Percentiles rank a stretch among this genome's conserved stretches.
phyloP scores from a whole-genome alignment of 1,139 yeast species.

The Groenewaldozyma sp. region DNA sequence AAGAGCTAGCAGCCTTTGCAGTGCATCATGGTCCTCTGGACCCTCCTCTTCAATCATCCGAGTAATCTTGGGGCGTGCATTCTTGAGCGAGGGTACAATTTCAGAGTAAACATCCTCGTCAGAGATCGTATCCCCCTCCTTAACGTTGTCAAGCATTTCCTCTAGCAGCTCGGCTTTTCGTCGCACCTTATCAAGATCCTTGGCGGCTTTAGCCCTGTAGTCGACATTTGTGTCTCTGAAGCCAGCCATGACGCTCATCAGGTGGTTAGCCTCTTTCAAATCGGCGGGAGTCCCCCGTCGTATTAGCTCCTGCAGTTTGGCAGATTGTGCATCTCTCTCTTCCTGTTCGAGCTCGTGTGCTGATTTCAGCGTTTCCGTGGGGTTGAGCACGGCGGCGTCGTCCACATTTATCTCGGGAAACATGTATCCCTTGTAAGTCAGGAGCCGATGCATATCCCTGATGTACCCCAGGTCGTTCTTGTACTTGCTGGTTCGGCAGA shows the following conservation, averaged over 20 bases:
- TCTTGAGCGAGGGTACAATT: constrained; percentile 67
- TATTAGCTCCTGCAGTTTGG: constrained; percentile 89
- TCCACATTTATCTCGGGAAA: constrained; percentile 89
- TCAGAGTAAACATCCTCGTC: constrained; percentile 56
- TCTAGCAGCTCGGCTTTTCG: constrained; percentile 85
- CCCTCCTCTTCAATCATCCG: constrained; percentile 69
- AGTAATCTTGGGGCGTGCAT: constrained; percentile 80
- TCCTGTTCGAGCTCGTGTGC: constrained; percentile 87
- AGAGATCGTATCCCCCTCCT: constrained; percentile 41
- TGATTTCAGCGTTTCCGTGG: constrained; percentile 81
- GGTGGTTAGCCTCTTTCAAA: constrained; percentile 87
- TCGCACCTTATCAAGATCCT: constrained; percentile 75
- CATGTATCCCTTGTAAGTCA: constrained; percentile 77
- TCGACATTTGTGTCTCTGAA: constrained; percentile 66
- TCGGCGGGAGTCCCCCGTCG: constrained; percentile 96
- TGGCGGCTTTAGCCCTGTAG: constrained; percentile 70
- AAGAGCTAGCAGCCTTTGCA: constrained; percentile 53
- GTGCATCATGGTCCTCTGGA: constrained; percentile 44
- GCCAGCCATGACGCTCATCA: constrained; percentile 98
- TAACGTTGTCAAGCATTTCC: constrained; percentile 69
- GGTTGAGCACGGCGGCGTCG: constrained; percentile 89
- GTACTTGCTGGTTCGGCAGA: constrained; percentile 81
- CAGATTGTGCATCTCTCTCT: constrained; percentile 86
- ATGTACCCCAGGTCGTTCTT: constrained; percentile 88
- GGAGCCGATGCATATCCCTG: constrained; percentile 89